phyloP scores from a whole-genome alignment of 2,329 filamentous ascomycete genomes.

The Rhytidhysteron rufulum region DNA sequence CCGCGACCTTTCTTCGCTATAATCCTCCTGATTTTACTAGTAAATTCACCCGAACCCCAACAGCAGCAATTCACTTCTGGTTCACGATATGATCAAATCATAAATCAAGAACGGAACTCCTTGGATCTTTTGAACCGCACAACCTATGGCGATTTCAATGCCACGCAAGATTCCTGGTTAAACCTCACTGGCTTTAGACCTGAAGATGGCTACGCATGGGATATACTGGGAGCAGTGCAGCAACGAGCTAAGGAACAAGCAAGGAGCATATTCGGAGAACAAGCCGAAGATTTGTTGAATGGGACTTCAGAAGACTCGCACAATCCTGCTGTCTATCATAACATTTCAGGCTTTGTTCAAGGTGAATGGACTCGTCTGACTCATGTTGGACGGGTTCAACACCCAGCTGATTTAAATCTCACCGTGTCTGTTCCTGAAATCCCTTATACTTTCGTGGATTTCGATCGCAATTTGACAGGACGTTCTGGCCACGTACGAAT shows the following conservation, averaged over 20 bases:
- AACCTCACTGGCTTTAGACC: slow-evolving; percentile 71
- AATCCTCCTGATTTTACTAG: slow-evolving; percentile 34
- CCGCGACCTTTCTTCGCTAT: slow-evolving; percentile 33
- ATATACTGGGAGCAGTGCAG: slow-evolving; percentile 64
- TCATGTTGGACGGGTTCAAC: slow-evolving; percentile 45
- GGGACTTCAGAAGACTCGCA: slow-evolving; percentile 35
- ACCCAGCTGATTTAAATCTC: slow-evolving; percentile 45
- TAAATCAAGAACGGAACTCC: slow-evolving; percentile 49
- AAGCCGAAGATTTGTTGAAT: slow-evolving; percentile 21
- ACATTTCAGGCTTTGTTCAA: slow-evolving; percentile 71
- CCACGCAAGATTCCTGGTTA: slow-evolving; percentile 42
- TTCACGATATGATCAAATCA: slow-evolving; percentile 42
- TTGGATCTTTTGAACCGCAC: slow-evolving; percentile 41
- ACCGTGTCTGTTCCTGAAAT: slow-evolving; percentile 60
- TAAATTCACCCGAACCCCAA: slow-evolving; percentile 35
- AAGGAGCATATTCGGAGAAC: slow-evolving; percentile 35
- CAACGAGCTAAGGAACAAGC: slow-evolving; percentile 59
- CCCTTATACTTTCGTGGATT: slow-evolving; percentile 64
- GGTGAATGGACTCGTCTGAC: slow-evolving; percentile 67
- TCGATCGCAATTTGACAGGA: slow-evolving; percentile 79
- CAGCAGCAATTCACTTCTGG: slow-evolving; percentile 28
- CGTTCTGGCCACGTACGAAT: slow-evolving; percentile 62
- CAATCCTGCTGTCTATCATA: slow-evolving; percentile 65
- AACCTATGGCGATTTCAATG: slow-evolving; percentile 47
- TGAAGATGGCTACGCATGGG: slow-evolving; percentile 75